These are phyloP conservation scores for Arabidopsis thaliana DNA, from an alignment of 345 rosid species.

Conservation along the genomic window DNA sequence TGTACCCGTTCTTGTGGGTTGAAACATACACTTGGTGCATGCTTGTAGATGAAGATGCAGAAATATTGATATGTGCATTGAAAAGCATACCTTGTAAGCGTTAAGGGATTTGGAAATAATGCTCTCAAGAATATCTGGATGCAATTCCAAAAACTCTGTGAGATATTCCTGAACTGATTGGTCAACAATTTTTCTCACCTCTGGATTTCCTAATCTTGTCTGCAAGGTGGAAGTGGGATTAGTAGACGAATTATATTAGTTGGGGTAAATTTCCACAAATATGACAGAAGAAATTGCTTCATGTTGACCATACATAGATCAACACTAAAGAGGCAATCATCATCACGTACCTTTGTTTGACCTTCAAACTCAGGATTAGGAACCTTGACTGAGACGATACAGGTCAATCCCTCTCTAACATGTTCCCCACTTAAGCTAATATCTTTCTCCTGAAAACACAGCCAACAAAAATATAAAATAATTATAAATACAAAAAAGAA, in stretches of 20 bases:
- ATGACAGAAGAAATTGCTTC: not conserved
- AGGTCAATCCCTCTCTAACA: conserved; percentile 96
- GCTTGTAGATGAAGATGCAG: conserved; percentile 5
- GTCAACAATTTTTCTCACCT: conserved; percentile 92
- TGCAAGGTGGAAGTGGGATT: conserved; percentile 41
- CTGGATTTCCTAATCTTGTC: conserved; percentile 99
- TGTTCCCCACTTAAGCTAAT: conserved; percentile 92
- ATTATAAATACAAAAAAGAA: not conserved
- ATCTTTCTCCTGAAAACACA: conserved; percentile 81
- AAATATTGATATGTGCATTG: conserved; percentile 26
- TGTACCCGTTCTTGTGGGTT: not conserved
- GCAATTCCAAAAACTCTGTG: conserved; percentile 93
- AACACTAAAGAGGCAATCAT: conserved; percentile 18
- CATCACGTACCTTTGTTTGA: conserved; percentile 84
- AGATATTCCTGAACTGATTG: conserved; percentile 96
- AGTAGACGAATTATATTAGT: conserved; percentile 22
- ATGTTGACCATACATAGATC: conserved; percentile 10
- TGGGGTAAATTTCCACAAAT: not conserved
- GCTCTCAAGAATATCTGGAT: conserved; percentile 92
- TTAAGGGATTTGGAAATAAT: conserved; percentile 88
- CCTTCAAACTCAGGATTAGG: conserved; percentile 99
- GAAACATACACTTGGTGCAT: conserved; percentile 1
- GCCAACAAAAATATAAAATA: not conserved
- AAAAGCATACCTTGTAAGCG: conserved; percentile 82
- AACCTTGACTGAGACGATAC: conserved; percentile 95